Evolutionary conservation across 352 stramenopile species (phyloP).

Genomic region (Globisporangium middletonii): DNA sequence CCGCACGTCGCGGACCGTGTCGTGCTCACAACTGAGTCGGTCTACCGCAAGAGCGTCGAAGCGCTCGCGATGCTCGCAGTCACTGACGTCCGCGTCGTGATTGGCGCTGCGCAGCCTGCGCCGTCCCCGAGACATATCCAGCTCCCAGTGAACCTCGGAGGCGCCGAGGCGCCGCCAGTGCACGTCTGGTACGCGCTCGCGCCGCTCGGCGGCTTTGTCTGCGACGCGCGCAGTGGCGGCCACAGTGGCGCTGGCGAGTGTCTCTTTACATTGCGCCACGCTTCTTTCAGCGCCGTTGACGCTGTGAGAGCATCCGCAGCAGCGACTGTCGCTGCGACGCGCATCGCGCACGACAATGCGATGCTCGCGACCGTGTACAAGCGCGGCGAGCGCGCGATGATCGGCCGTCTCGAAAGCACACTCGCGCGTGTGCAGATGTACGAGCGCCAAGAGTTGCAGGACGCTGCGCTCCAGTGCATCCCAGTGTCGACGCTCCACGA

Average conservation of each 20-base stretch:
- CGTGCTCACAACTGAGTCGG: constrained; percentile 24
- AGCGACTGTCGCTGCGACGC: constrained; percentile 4
- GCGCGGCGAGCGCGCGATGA: constrained; percentile 44
- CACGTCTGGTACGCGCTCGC: constrained; percentile 53
- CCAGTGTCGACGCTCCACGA: constrained; percentile 58
- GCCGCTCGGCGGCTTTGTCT: constrained; percentile 56
- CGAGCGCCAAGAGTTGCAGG: constrained; percentile 58
- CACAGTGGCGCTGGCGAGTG: constrained; percentile 68
- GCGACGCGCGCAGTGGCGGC: constrained; percentile 21
- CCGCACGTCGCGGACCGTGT: constrained; percentile 12
- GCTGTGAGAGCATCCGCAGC: constrained; percentile 10
- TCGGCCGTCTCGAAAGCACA: constrained; percentile 32
- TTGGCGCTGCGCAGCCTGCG: constrained; percentile 20
- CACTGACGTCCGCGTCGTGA: constrained; percentile 46
- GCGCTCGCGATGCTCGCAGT: constrained; percentile 39
- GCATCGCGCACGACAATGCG: constrained; percentile 19
- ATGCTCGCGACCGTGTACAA: constrained; percentile 36
- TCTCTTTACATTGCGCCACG: constrained; percentile 50
- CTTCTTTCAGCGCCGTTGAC: constrained; percentile 17
- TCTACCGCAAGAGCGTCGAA: constrained; percentile 16
- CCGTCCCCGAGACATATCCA: constrained; percentile 37
- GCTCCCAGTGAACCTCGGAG: constrained; percentile 43
- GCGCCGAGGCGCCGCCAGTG: constrained; percentile 19
- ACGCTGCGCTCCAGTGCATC: constrained; percentile 61
- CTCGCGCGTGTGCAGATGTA: constrained; percentile 56